Conservation (phyloP, 139 green algal genomes). For the Ulvella scutata region DNA sequence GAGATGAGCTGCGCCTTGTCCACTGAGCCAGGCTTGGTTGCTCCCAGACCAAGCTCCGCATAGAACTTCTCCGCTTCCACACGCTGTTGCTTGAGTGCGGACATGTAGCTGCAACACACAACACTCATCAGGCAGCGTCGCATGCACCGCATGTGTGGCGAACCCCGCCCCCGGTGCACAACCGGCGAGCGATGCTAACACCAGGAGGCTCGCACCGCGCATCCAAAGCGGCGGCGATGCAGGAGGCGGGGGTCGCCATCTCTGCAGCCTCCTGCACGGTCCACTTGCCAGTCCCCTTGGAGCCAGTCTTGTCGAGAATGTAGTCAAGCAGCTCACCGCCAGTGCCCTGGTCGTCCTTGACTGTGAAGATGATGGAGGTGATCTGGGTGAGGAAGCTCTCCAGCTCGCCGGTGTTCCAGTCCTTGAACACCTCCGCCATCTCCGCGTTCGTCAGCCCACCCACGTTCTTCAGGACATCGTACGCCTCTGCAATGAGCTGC, state of each 20-base stretch:
- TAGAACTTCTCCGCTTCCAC: constrained; percentile 48
- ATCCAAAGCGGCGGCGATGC: constrained; percentile 88
- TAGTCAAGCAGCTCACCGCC: constrained; percentile 81
- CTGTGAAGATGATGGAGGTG: constrained; percentile 70
- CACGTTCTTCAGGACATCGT: constrained; percentile 89
- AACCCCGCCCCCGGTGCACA: background rate
- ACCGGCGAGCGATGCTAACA: background rate
- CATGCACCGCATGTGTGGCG: background rate
- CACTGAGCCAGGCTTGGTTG: constrained; percentile 18
- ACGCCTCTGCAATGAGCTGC: constrained; percentile 96
- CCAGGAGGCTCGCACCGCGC: constrained; percentile 17
- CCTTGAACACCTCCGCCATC: constrained; percentile 61
- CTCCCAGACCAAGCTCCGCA: constrained; percentile 17
- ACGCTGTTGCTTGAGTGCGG: background rate
- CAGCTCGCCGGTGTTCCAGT: constrained; percentile 86
- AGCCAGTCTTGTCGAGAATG: constrained; percentile 95
- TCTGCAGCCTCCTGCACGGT: constrained; percentile 98
- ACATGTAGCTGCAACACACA: background rate
- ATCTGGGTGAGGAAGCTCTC: constrained; percentile 94
- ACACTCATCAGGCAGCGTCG: background rate
- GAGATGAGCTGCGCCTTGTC: constrained; percentile 81
- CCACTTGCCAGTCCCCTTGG: constrained; percentile 99
- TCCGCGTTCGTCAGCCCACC: constrained; percentile 91
- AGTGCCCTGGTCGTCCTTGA: constrained; percentile 57
- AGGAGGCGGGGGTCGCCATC: constrained; percentile 79